Conservation (phyloP, 129 eudicot species). For the Gnaphalium uliginosum region DNA sequence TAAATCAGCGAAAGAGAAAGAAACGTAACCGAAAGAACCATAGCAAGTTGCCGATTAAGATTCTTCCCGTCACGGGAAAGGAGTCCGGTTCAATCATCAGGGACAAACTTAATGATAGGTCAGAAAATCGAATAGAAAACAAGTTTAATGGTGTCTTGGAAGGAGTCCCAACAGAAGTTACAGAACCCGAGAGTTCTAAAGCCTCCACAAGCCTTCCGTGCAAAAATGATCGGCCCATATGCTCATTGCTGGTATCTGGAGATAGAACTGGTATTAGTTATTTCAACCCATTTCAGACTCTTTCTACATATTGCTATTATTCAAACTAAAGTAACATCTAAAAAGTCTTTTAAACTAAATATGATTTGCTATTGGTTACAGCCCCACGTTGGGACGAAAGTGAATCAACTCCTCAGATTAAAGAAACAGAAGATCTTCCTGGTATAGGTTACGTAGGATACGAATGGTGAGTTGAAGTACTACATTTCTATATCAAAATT, state of each 20-base stretch:
- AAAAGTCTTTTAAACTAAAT: neutral
- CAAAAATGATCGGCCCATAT: conserved; percentile 33
- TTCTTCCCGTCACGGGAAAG: neutral
- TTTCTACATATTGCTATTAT: neutral
- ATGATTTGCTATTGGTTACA: neutral
- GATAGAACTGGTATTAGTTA: conserved; percentile 33
- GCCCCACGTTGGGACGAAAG: neutral
- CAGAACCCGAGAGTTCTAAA: conserved; percentile 16
- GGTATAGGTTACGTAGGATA: neutral
- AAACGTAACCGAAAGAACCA: conserved; percentile 29
- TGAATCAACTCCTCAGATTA: neutral
- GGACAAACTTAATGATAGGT: neutral
- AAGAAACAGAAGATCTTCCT: neutral
- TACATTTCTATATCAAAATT: neutral
- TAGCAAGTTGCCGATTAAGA: neutral
- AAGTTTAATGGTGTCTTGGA: conserved; percentile 19
- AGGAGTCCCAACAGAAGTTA: neutral
- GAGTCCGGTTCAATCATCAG: neutral
- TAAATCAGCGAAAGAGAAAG: conserved; percentile 43
- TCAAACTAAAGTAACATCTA: neutral
- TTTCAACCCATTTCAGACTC: neutral
- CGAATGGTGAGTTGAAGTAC: conserved; percentile 4
- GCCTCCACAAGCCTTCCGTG: conserved; percentile 11
- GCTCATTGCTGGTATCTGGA: conserved; percentile 51
- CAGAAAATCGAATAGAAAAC: neutral